Evolutionary conservation across 495 filamentous ascomycete genomes (phyloP), one percentile per base, ranked within the genome.

Genomic region (Hypoxylon rickii): DNA sequence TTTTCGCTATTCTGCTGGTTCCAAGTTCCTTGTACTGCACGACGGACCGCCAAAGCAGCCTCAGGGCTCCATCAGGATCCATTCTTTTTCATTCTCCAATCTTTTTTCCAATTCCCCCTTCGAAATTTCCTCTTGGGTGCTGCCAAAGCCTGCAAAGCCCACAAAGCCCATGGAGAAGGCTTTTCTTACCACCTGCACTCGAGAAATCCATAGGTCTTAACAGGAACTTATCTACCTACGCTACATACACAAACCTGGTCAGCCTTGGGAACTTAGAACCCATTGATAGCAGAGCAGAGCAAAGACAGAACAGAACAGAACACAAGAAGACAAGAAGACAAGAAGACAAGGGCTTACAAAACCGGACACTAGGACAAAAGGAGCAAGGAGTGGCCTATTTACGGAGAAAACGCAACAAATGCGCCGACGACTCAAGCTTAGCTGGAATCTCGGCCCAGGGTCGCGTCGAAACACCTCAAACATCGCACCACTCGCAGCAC

Each of bases 391-490:
- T 59, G 49, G 54, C 34, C 39, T 54, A 58, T 66, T 55, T 59
- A 63, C 63, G 55, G 63, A 59, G 59, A 69, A 69, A 68, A 68
- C 59, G 62, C 63, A 65, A 65, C 63, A 62, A 66, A 66, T 69
- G 66, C 63, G 64, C 66, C 63, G 66, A 61, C 53, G 64, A 65
- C 59, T 58, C 15, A 38, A 66, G 60, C 63, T 68, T 69, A 67
- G 55, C 66, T 64, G 66, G 66, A 69, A 69, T 69, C 66, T 69
- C 66, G 66, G 66, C 66, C 66, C 66, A 69, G 63, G 63, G 66
- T 69, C 66, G 66, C 66, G 66, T 69, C 66, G 63, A 69, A 69
- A 69, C 63, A 69, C 66, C 63, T 69, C 66, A 65, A 69, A 66
- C 63, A 69, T 69, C 60, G 66, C 58, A 69, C 66, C 58, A 66